phyloP scores from a whole-genome alignment of 805 yeast species.

The Candida sithepensis region DNA sequence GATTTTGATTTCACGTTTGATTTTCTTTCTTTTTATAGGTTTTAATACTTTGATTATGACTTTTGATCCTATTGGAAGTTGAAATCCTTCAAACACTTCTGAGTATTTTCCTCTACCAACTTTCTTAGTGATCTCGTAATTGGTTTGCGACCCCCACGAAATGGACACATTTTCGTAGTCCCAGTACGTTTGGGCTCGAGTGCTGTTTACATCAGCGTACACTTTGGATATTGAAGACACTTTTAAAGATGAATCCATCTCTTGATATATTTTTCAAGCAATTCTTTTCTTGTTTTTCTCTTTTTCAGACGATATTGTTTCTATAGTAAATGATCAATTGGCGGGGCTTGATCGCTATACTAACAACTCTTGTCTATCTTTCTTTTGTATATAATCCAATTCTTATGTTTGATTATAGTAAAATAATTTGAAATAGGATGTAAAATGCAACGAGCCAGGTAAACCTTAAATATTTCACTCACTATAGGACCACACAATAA shows the following conservation, averaged over 20 bases:
- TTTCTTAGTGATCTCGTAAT: constrained; percentile 69
- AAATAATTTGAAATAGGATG: too few species aligned
- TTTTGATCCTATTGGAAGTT: constrained; percentile 54
- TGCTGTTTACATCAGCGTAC: constrained; percentile 69
- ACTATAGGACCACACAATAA: too few species aligned
- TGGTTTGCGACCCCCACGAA: constrained; percentile 52
- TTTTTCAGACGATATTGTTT: too few species aligned
- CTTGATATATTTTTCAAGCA: too few species aligned
- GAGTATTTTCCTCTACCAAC: constrained; percentile 93
- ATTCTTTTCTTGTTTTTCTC: not conserved
- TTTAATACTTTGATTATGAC: constrained; percentile 88
- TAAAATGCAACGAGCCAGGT: too few species aligned
- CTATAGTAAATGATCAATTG: too few species aligned
- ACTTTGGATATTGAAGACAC: constrained; percentile 40
- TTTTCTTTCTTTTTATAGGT: constrained; percentile 90
- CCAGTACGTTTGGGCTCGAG: constrained; percentile 74
- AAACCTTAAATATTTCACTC: too few species aligned
- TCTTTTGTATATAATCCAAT: too few species aligned
- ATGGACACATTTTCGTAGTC: constrained; percentile 71
- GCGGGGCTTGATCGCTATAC: too few species aligned
- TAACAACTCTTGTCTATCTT: too few species aligned
- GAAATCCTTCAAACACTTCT: constrained; percentile 88
- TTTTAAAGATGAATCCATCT: not conserved
- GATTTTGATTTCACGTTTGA: constrained; percentile 84
- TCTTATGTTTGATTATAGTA: too few species aligned